A percentile compares a stretch with the other conserved stretches of the same genome.
Evolutionary conservation across 176 grass and related monocot genomes (phyloP).

Genomic region (Oropetium thomaeum): DNA sequence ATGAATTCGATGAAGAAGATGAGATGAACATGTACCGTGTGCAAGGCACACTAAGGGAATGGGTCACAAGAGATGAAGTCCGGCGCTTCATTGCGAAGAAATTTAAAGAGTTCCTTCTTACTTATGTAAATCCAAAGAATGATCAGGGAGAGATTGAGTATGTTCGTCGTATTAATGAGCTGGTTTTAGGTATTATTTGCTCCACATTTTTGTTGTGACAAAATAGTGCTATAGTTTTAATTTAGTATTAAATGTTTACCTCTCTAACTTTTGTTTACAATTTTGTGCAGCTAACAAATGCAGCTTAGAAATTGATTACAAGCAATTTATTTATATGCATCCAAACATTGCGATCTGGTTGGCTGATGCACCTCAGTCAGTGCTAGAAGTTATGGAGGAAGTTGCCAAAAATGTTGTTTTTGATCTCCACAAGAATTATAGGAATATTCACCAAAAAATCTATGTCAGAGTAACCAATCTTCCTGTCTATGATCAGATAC

Average conservation of each 20-base stretch:
- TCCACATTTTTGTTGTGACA: not conserved
- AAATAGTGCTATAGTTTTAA: not conserved
- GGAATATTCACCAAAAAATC: conserved; percentile 92
- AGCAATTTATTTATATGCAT: conserved; percentile 90
- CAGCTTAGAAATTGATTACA: conserved; percentile 96
- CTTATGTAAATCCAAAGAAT: conserved; percentile 95
- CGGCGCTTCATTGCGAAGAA: conserved; percentile 94
- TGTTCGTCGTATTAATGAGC: conserved; percentile 86
- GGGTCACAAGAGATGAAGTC: conserved; percentile 98
- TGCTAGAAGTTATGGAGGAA: conserved; percentile 97
- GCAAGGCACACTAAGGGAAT: conserved; percentile 88
- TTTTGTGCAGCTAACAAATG: conserved; percentile 79
- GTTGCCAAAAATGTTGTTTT: conserved; percentile 94
- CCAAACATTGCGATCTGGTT: conserved; percentile 97
- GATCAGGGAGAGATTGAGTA: conserved; percentile 96
- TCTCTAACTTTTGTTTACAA: conserved; percentile 2
- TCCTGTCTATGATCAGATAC: conserved; percentile 98
- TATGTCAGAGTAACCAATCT: conserved; percentile 92
- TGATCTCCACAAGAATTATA: conserved; percentile 89
- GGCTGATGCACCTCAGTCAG: conserved; percentile 93
- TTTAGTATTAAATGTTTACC: conserved; percentile 7
- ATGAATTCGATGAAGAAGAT: conserved; percentile 95
- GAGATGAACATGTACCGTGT: conserved; percentile 98
- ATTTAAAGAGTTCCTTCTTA: conserved; percentile 98
- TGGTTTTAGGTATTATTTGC: conserved; percentile 79